phyloP scores from a whole-genome alignment of 2,329 filamentous ascomycete species.

The Bipolaris gigantea region DNA sequence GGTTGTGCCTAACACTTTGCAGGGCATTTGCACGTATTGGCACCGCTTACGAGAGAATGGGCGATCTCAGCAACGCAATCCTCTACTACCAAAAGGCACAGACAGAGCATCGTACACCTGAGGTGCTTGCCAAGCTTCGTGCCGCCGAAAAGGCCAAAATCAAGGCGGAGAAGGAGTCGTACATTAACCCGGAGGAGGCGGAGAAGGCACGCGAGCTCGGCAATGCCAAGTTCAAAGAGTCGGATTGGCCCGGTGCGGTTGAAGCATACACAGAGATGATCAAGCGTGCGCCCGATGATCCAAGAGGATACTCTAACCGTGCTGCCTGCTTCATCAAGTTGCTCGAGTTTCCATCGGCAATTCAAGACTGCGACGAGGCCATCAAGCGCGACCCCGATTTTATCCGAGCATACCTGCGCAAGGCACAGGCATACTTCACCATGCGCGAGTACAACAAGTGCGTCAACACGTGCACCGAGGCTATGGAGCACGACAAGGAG shows the following conservation, averaged over 20 bases:
- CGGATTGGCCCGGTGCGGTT: constrained; percentile 92
- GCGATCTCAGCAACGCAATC: constrained; percentile 76
- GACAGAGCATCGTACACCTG: constrained; percentile 94
- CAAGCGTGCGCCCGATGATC: constrained; percentile 90
- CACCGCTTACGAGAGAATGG: constrained; percentile 87
- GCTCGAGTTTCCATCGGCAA: constrained; percentile 89
- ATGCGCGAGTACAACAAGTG: constrained; percentile 99
- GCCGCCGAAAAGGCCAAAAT: constrained; percentile 83
- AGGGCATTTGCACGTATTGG: constrained; percentile 91
- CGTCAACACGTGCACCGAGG: constrained; percentile 84
- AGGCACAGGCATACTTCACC: constrained; percentile 91
- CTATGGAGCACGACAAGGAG: constrained; percentile 72
- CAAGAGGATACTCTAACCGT: constrained; percentile 94
- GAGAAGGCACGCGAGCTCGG: constrained; percentile 94
- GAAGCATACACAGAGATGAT: constrained; percentile 95
- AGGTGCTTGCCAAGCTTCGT: constrained; percentile 89
- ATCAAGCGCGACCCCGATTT: constrained; percentile 91
- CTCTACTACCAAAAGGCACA: constrained; percentile 91
- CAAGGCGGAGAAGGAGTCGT: constrained; percentile 73
- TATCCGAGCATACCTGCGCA: constrained; percentile 93
- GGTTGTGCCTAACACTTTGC: constrained; percentile 11
- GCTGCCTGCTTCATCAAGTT: constrained; percentile 96
- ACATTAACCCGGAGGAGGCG: constrained; percentile 87
- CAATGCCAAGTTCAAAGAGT: constrained; percentile 96
- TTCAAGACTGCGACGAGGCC: constrained; percentile 88